Conservation (phyloP, 768 basidiomycete genomes). For the Rhodotorula sphaerocarpa region DNA sequence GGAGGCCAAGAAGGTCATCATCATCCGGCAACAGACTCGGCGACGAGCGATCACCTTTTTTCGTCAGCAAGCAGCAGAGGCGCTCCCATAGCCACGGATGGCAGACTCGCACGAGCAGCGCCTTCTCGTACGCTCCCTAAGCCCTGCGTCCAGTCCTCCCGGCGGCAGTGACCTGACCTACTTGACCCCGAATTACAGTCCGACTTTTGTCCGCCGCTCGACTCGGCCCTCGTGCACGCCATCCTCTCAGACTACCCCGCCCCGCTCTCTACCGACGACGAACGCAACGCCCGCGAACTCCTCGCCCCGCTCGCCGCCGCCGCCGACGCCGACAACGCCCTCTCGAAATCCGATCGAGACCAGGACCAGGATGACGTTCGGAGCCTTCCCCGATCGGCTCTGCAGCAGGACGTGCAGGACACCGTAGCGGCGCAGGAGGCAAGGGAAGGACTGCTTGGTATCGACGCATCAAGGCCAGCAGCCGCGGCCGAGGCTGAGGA, state of each 20-base stretch:
- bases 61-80: too few relatives aligned
- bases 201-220: conserved; percentile 21
- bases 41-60: conserved; percentile 2
- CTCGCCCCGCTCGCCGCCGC: conserved; percentile 27
- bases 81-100: too few relatives aligned
- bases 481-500: conserved; percentile 2
- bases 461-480: neutral
- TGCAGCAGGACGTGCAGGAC: too few relatives aligned
- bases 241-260: conserved; percentile 25
- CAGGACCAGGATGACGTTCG: too few relatives aligned
- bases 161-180: neutral
- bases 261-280: conserved; percentile 10
- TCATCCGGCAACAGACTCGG: too few relatives aligned
- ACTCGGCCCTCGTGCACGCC: conserved; percentile 25
- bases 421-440: too few relatives aligned
- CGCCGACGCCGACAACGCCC: conserved; percentile 19
- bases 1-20: neutral
- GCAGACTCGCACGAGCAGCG: neutral
- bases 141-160: neutral
- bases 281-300: neutral
- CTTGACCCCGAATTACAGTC: too few relatives aligned
- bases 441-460: too few relatives aligned
- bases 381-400: too few relatives aligned
- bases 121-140: neutral
- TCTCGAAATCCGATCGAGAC: neutral